Evolutionary conservation across 2,329 filamentous ascomycete species (phyloP), one percentile per base, ranked within the genome.

Genomic region (Zasmidium angulare): DNA sequence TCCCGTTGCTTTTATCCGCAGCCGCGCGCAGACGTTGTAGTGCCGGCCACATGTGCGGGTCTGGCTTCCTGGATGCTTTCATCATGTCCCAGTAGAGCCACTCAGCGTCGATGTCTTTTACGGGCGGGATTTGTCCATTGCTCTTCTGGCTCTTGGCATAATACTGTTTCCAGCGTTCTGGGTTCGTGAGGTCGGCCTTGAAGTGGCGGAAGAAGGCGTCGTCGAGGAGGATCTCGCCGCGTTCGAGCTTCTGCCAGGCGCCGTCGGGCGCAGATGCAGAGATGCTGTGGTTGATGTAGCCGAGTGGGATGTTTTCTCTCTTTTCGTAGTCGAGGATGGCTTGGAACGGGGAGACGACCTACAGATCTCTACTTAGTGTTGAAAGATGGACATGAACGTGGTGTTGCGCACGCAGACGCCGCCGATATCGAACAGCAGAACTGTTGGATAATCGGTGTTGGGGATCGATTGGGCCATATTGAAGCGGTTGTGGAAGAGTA

Each of bases 81-180:
- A 98, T 97, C 93, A 98, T 98, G 69, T 89, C 84, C 83, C 90
- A 89, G 78, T 96, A 97, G 24, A 99, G 80, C 76, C 79, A 86
- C 71, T 91, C 86, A 14, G 85, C 89, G 69, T 98, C 88, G 49
- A 98, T 82, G 1, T 79, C 74, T 0, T 93, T 93, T 0, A 92
- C 72, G 0, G 86, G 81, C 1, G 90, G 89, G 11, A 63, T 68
- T 22, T 69, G 59, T 26, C 61, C 69, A 7, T 61, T 64, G 7
- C 67, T 64, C 55, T 71, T 70, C 46, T 71, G 69, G 4, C 67
- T 66, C 3, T 63, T 58, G 20, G 68, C 66, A 56, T 78, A 76
- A 71, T 75, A 98, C 6, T 81, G 77, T 21, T 81, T 76, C 95
- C 95, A 98, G 36, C 88, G 79, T 1, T 76, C 71, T 0, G 84